These are phyloP conservation scores for Paecilomyces fulvus DNA, from an alignment of 2,329 filamentous ascomycete genomes.

Conservation along the genomic window DNA sequence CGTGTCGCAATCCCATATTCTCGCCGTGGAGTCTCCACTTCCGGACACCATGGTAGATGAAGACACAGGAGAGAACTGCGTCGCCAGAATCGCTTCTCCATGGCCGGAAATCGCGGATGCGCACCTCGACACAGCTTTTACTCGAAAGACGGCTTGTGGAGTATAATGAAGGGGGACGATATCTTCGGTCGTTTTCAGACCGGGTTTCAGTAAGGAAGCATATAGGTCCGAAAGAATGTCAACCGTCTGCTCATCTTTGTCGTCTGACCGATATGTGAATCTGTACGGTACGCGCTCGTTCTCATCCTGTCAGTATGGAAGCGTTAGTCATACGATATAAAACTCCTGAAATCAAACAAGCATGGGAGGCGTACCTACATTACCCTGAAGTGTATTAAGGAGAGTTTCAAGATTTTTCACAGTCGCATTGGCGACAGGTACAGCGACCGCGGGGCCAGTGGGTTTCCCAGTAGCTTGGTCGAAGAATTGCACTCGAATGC, in stretches of 20 bases:
- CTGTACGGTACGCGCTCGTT: slow-evolving; percentile 58
- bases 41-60: slow-evolving; percentile 77
- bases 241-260: slow-evolving; percentile 27
- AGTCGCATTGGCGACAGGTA: slow-evolving; percentile 74
- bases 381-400: slow-evolving; percentile 73
- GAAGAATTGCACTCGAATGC: slow-evolving; percentile 77
- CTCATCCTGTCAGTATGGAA: slow-evolving; percentile 37
- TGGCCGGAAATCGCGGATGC: slow-evolving; percentile 84
- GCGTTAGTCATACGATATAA: slow-evolving; percentile 6
- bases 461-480: slow-evolving; percentile 64
- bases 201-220: slow-evolving; percentile 43
- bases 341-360: not conserved
- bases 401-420: slow-evolving; percentile 85
- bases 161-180: slow-evolving; percentile 56
- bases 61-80: slow-evolving; percentile 72
- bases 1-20: slow-evolving; percentile 92
- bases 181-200: slow-evolving; percentile 51
- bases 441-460: slow-evolving; percentile 62
- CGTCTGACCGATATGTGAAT: slow-evolving; percentile 49
- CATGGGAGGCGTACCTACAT: slow-evolving; percentile 42
- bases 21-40: slow-evolving; percentile 80
- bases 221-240: slow-evolving; percentile 43
- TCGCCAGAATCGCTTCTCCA: slow-evolving; percentile 78
- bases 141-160: slow-evolving; percentile 88
- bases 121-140: slow-evolving; percentile 84